Conservation (phyloP, 2,329 filamentous ascomycete genomes). For the Curvularia hawaiiensis region DNA sequence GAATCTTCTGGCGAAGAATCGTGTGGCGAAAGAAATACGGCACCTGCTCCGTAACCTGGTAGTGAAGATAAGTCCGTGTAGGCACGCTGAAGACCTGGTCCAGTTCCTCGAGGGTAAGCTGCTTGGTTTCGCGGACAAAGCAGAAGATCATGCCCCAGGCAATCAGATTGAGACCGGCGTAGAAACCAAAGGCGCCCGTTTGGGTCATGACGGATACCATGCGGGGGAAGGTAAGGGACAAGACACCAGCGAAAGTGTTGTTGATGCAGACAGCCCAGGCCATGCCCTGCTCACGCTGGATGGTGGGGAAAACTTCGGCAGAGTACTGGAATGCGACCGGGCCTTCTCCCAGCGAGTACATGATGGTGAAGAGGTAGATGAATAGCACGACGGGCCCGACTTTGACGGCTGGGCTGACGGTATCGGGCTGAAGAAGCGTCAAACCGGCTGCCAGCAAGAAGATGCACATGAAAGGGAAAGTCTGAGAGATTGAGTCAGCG, state of each 20-base stretch:
- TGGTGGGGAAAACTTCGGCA: conserved; percentile 48
- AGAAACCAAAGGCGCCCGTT: conserved; percentile 49
- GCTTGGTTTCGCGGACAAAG: conserved; percentile 48
- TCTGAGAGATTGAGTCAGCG: conserved; percentile 13
- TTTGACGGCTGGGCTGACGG: conserved; percentile 22
- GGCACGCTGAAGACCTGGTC: conserved; percentile 46
- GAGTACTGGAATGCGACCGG: conserved; percentile 58
- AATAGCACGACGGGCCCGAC: conserved; percentile 45
- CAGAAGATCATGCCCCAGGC: conserved; percentile 49
- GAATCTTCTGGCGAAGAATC: conserved; percentile 45
- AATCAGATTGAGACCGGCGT: conserved; percentile 48
- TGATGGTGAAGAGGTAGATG: conserved; percentile 29
- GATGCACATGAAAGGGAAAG: conserved; percentile 46
- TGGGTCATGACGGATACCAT: conserved; percentile 48
- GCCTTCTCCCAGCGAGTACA: conserved; percentile 47
- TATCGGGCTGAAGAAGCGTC: conserved; percentile 37
- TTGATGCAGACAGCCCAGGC: conserved; percentile 49
- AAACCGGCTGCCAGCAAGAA: conserved; percentile 45
- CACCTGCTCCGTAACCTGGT: conserved; percentile 48
- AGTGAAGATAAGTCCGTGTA: conserved; percentile 44
- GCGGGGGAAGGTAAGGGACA: conserved; percentile 47
- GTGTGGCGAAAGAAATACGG: conserved; percentile 52
- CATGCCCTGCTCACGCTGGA: conserved; percentile 50
- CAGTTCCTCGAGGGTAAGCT: conserved; percentile 48
- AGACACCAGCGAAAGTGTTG: conserved; percentile 51